phyloP scores from a whole-genome alignment of 768 basidiomycete genomes.

The Tricholomella constricta region DNA sequence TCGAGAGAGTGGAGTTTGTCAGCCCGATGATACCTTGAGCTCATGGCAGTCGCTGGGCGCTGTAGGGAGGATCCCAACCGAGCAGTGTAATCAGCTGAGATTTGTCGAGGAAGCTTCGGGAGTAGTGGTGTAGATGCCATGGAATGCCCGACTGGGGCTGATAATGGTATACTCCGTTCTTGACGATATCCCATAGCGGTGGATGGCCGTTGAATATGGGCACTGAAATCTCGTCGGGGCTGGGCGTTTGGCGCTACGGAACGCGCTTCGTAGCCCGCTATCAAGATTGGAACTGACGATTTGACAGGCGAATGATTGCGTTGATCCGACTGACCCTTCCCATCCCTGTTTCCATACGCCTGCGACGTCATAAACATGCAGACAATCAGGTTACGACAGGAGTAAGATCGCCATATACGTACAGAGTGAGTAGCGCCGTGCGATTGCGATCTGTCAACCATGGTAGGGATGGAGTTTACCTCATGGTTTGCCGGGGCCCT shows the following conservation, averaged over 20 bases:
- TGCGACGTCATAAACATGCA: neutral
- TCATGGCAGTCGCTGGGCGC: slow-evolving; percentile 16
- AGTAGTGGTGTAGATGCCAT: neutral
- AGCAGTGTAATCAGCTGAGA: slow-evolving; percentile 1
- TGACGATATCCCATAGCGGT: slow-evolving; percentile 20
- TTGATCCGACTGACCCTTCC: neutral
- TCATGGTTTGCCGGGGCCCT: neutral
- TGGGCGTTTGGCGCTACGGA: neutral
- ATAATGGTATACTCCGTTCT: neutral
- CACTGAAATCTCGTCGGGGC: neutral
- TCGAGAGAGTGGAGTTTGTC: slow-evolving; percentile 3
- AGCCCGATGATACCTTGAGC: slow-evolving; percentile 7
- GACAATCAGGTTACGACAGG: neutral
- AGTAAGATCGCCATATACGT: neutral
- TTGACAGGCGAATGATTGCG: neutral
- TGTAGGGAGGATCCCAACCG: slow-evolving; percentile 1
- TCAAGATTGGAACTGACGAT: slow-evolving; percentile 5
- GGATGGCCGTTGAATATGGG: slow-evolving; percentile 12
- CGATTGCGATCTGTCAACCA: too few species aligned
- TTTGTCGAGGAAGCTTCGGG: neutral
- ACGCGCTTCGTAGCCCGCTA: slow-evolving; percentile 10
- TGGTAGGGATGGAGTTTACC: neutral
- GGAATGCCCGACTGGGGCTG: neutral
- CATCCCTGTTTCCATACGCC: neutral
- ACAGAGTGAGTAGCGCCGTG: neutral